Evolutionary conservation across 768 basidiomycete genomes (phyloP).

Genomic region (Kwoniella dendrophila): DNA sequence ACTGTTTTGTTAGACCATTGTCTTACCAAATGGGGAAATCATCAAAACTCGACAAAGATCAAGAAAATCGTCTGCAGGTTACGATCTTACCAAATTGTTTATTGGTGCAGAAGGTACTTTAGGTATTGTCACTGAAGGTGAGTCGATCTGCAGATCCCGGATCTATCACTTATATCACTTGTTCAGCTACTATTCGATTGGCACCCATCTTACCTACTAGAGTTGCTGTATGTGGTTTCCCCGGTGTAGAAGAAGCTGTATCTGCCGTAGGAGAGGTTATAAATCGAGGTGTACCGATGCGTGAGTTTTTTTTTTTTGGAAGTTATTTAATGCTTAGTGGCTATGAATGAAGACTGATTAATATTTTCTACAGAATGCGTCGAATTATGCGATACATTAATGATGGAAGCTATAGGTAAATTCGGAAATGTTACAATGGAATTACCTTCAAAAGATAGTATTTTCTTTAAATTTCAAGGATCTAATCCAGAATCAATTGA

Average conservation of each 20-base stretch:
- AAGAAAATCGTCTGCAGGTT: slow-evolving; percentile 78
- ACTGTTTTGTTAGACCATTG: slow-evolving; percentile 67
- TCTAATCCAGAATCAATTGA: slow-evolving; percentile 54
- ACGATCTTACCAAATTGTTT: slow-evolving; percentile 81
- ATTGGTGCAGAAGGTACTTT: slow-evolving; percentile 86
- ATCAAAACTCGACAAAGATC: slow-evolving; percentile 73
- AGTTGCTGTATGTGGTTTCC: slow-evolving; percentile 86
- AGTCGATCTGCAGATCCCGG: background rate
- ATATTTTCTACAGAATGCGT: slow-evolving; percentile 68
- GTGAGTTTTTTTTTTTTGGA: slow-evolving; percentile 9
- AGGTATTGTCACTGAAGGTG: slow-evolving; percentile 75
- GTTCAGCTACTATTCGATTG: slow-evolving; percentile 70
- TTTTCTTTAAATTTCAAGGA: slow-evolving; percentile 90
- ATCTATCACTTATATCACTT: background rate
- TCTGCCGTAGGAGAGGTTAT: slow-evolving; percentile 62
- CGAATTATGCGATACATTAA: slow-evolving; percentile 73
- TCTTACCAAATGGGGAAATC: slow-evolving; percentile 80
- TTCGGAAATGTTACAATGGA: slow-evolving; percentile 64
- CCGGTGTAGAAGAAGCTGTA: slow-evolving; percentile 72
- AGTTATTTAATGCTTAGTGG: background rate
- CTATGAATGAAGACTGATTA: background rate
- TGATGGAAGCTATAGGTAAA: slow-evolving; percentile 75
- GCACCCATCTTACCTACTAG: slow-evolving; percentile 76
- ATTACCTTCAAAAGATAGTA: slow-evolving; percentile 72
- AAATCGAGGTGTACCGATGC: slow-evolving; percentile 33